Evolutionary conservation across 495 filamentous ascomycete species (phyloP), one percentile per base, ranked within the genome.

Genomic region (Staphylotrichum tortipilum): DNA sequence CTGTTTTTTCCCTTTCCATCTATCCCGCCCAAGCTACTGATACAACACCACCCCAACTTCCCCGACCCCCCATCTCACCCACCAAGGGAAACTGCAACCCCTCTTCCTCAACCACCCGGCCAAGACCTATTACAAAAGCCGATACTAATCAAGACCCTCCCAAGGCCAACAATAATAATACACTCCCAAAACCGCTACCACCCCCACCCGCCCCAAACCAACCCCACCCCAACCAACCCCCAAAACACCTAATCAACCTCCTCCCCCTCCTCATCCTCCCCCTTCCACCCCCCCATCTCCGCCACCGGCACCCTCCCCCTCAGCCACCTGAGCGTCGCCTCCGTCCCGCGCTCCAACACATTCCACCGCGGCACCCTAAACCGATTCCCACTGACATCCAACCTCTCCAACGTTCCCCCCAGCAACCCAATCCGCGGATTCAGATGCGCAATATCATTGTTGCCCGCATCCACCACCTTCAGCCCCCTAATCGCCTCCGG

Each of bases 351-450:
- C 47, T 89, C 86, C 48, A 97, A 68, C 12, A 94, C 76, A 45
- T 85, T 87, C 76, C 83, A 89, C 34, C 85, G 75, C n/a, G 91
- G 91, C 36, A 95, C 90, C 17, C 85, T 69, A 64, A 95, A 94
- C 23, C 74, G 74, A 63, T 94, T 95, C 8, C 87, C 87, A 18
- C 78, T 81, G 15, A 94, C 82, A 38, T 88, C 79, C 10, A 80
- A 49, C 44, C 60, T 62, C 59, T 76, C 69, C 15, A 79, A 61
- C 5, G 78, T 75, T 43, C 78, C 43, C 34, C 80, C 72, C 15
- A 90, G 63, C 29, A 94, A 64, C 2, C 91, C 90, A 11, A 97
- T 72, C 14, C 80, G 77, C 1, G 89, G 84, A 40, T 89, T 85
- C 17, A 97, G 73, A 23, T 75, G 74, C 22, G 73, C 77, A 50